Evolutionary conservation across 441 rosid genomes (phyloP).

Genomic region (Melastoma candidum): DNA sequence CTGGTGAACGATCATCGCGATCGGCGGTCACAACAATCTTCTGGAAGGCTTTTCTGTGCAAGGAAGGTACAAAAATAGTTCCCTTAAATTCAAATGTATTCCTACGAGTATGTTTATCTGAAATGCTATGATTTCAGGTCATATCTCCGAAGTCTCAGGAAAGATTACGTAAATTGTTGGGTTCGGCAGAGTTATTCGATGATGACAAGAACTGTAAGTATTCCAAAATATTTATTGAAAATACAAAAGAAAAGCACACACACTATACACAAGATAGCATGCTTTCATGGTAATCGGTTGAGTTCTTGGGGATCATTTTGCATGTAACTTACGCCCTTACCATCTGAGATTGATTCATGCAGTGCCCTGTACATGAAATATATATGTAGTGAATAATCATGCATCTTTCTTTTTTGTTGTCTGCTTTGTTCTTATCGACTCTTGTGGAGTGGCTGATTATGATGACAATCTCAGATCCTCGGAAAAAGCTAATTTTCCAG

Average conservation of each 20-base stretch:
- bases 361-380: too few relatives aligned
- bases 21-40: slow-evolving; percentile 25
- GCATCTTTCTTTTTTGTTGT: neutral
- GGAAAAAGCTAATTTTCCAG: slow-evolving; percentile 43
- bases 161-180: slow-evolving; percentile 57
- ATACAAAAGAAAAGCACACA: slow-evolving; percentile 2
- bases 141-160: slow-evolving; percentile 78
- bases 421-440: neutral
- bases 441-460: neutral
- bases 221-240: neutral
- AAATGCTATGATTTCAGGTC: slow-evolving; percentile 35
- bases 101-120: slow-evolving; percentile 10
- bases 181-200: slow-evolving; percentile 30
- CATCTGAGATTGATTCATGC: too few relatives aligned
- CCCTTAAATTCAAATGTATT: slow-evolving; percentile 12
- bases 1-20: slow-evolving; percentile 17
- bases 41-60: slow-evolving; percentile 48
- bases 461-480: slow-evolving; percentile 37
- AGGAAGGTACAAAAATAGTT: slow-evolving; percentile 44
- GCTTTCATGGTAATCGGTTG: neutral
- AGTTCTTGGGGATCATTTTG: too few relatives aligned
- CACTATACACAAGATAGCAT: neutral
- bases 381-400: neutral
- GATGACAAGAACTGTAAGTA: slow-evolving; percentile 44
- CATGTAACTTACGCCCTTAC: too few relatives aligned